Evolutionary conservation across 208 protist species (phyloP), one percentile per base, ranked within the genome.

Genomic region (Acanthamoeba divionensis): DNA sequence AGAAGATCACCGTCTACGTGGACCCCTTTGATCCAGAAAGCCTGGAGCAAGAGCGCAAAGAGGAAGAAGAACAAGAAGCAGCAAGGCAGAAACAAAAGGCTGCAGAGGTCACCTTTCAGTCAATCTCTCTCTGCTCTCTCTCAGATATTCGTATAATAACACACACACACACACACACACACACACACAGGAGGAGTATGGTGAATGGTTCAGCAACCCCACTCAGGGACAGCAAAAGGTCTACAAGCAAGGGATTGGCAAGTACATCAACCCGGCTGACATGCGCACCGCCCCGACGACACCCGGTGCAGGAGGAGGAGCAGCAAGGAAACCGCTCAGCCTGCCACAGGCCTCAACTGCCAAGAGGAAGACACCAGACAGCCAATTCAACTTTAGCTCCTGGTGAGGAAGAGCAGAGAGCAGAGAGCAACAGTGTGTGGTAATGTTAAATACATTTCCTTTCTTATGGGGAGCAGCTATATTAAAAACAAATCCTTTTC

Each of bases 1-100:
- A 77, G 67, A 77, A 77, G 67, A 29, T 77, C 24, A 77, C 44
- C 67, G 54, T 77, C 36, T 77, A 55, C 33, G 67, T 77, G 36
- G 54, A 77, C 18, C 67, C 67, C n/a, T 77, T 77, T 24, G 67
- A 77, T 10, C 21, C 29, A 7, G 67, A 77, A 8, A 18, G 13
- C 15, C 67, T 77, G 44, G 67, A 77, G 41, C 50, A 57, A 18
- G 73, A 83, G 36, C 13, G 1, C 12, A 62, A 83, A 7, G 18
- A 83, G 47, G 73, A 83, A 62, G 73, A 26, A 12, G 73, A 83
- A 26, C 26, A 83, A 31, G 73, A 83, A n/a, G 73, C 44, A 5
- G 12, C 13, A 9, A 36, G 63, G 36, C 50, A 26, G 18, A 62
- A 83, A 24, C 50, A 83, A 6, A 62, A 83, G 24, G 73, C 48